Evolutionary conservation across 2,329 filamentous ascomycete genomes (phyloP), one percentile per base, ranked within the genome.

Genomic region (Trichoderma harzianum): DNA sequence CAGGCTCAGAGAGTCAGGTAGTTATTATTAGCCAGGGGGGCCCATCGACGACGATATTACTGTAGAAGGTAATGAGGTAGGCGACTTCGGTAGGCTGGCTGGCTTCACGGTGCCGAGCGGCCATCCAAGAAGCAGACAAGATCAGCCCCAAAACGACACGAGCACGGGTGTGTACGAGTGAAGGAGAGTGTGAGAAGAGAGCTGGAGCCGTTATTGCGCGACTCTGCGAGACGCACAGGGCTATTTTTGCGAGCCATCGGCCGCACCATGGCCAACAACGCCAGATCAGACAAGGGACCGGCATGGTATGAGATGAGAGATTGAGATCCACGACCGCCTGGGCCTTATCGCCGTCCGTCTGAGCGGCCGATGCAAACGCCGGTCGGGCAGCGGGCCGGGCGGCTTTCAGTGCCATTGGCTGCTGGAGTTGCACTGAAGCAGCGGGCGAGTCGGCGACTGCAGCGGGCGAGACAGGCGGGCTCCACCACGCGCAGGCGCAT

Each of bases 301-400:
- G 61, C 51, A 65, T 65, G 36, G 60, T 43, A 70, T 70, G 69
- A 70, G 69, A 64, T 70, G 61, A 51, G 51, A 70, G 69, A 65
- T 70, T 65, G 69, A 65, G 66, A 69, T 69, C 34, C 55, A 69
- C 66, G 61, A 62, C 8, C n/a, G n/a, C 10, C 21, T 21, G n/a
- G n/a, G 66, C 47, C 61, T 73, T 73, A 73, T 71, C 72, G 72
- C 72, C 72, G 72, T 28, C 58, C 24, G 69, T 71, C 69, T 32
- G 71, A 55, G 71, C 71, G 71, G 71, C 62, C 47, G 71, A 63
- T 28, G 61, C 69, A 73, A 72, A 71, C 68, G 61, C 71, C 71
- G 71, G 69, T 70, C 55, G 57, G 64, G 11, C 55, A 34, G 70
- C 32, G 66, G 70, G 47, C 53, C 57, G 64, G 55, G 58, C 66